These are phyloP conservation scores for Astrothelium macrocarpum DNA, from an alignment of 495 filamentous ascomycete species.

Conservation along the genomic window DNA sequence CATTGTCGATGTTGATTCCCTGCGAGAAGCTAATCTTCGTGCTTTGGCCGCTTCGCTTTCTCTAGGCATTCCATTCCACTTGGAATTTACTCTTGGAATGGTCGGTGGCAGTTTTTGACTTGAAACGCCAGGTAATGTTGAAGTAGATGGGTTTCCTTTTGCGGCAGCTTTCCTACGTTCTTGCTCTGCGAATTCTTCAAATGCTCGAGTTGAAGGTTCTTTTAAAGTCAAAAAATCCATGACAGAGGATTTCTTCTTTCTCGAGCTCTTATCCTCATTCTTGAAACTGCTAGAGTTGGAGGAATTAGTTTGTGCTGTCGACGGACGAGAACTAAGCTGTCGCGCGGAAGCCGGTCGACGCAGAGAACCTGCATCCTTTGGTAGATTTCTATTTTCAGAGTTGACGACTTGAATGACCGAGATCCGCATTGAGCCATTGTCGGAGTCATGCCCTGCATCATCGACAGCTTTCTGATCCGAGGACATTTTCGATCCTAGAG, in stretches of 20 bases:
- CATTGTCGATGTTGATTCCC: background rate
- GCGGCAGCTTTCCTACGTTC: slow-evolving; percentile 27
- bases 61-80: slow-evolving; percentile 41
- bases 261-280: slow-evolving; percentile 7
- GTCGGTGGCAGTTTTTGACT: slow-evolving; percentile 34
- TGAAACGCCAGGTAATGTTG: slow-evolving; percentile 25
- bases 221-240: slow-evolving; percentile 31
- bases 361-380: background rate
- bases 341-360: background rate
- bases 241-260: slow-evolving; percentile 26
- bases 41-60: slow-evolving; percentile 20
- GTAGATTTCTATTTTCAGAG: background rate
- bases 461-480: background rate
- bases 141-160: slow-evolving; percentile 14
- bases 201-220: slow-evolving; percentile 30
- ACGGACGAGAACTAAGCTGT: background rate
- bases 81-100: slow-evolving; percentile 42
- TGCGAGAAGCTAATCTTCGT: background rate
- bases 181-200: slow-evolving; percentile 29
- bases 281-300: background rate
- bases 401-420: background rate
- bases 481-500: background rate
- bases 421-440: background rate
- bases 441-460: background rate
- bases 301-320: background rate